Percentiles rank a stretch among this genome's conserved stretches.
Evolutionary conservation across 352 stramenopile genomes (phyloP).

Genomic region (Pythium grandisporangium): DNA sequence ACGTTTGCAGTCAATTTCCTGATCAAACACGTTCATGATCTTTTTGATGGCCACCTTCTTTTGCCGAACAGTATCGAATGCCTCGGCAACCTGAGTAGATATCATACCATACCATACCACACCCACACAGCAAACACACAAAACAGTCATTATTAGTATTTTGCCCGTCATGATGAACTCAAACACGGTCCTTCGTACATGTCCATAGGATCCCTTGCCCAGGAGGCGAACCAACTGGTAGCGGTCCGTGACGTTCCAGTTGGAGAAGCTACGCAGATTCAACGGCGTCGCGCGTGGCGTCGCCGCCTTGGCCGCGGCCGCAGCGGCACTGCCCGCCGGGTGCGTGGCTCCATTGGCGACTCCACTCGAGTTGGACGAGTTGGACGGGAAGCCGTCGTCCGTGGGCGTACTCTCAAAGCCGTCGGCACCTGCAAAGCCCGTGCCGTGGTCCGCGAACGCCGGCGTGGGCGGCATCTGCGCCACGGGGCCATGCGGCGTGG

Average conservation of each 20-base stretch:
- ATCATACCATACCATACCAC: no score
- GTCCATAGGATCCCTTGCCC: constrained; percentile 80
- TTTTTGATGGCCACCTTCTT: constrained; percentile 87
- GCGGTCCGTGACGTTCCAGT: constrained; percentile 72
- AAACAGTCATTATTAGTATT: no score
- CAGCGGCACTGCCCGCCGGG: constrained; percentile 9
- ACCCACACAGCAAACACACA: no score
- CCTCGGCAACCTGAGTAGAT: constrained; percentile 70
- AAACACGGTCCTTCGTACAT: constrained; percentile 31
- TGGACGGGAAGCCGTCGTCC: constrained; percentile 27
- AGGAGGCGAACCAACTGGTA: constrained; percentile 77
- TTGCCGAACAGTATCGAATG: constrained; percentile 65
- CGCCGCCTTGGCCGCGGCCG: constrained; percentile 15
- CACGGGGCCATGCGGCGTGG: constrained; percentile 67
- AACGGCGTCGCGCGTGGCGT: constrained; percentile 52
- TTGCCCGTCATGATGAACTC: no score
- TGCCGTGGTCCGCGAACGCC: constrained; percentile 59
- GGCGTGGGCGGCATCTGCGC: constrained; percentile 78
- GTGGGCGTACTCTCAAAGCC: constrained; percentile 57
- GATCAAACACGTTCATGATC: constrained; percentile 85
- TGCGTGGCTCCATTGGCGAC: constrained; percentile 11
- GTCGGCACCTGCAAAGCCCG: constrained; percentile 46
- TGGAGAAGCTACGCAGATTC: constrained; percentile 74
- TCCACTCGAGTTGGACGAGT: constrained; percentile 18
- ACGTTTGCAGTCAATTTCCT: constrained; percentile 83